Base-by-base conservation (phyloP, 768 basidiomycete genomes). In the Xanthoconium purpureum region DNA sequence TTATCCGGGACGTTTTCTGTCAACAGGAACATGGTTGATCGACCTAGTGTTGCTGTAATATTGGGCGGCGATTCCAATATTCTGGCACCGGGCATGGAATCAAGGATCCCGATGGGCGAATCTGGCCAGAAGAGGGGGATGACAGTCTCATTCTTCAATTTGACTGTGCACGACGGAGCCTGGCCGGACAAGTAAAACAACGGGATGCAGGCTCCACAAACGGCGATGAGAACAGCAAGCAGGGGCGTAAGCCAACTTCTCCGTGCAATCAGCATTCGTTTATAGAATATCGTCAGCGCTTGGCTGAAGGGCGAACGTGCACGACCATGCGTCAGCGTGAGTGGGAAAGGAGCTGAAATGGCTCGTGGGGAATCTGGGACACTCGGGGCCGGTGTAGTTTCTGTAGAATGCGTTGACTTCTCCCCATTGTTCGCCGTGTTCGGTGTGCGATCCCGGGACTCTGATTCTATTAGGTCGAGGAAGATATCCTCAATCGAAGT, bases 401-500 rank as follows among this genome's bases (percentile, higher is more conserved):
- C 56, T 28, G 50, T 33, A 24, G 58, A 65, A 18, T 54, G 46
- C 35, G 62, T 56, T 17, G 60, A 65, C 42, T 65, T 61, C 14
- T 66, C 58, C 3, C 57, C 59, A 14, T 75, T 71, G 29, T 79
- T 72, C 15, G 35, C 44, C 2, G 46, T 63, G 24, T n/a, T n/a
- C n/a, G n/a, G n/a, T n/a, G n/a, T n/a, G n/a, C 40, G 53, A 1
- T 14, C 29, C 36, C n/a, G 54, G 30, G 17, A 44, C 50, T 68
- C 64, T 5, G 78, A 73, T 46, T 70, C 70, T 87, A 91, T 89
- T 17, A 93, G 71, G 39, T 80, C 77, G 18, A 93, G 77, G 74
- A 93, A 92, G 44, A 93, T 87, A 54, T 91, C 88, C 68, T 93
- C 90, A 39, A 93, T 85, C 9, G 88, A 83, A 1, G 89, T 85